Base-by-base conservation (phyloP, 2,329 filamentous ascomycete genomes). In the Penicillium hesseltinei region DNA sequence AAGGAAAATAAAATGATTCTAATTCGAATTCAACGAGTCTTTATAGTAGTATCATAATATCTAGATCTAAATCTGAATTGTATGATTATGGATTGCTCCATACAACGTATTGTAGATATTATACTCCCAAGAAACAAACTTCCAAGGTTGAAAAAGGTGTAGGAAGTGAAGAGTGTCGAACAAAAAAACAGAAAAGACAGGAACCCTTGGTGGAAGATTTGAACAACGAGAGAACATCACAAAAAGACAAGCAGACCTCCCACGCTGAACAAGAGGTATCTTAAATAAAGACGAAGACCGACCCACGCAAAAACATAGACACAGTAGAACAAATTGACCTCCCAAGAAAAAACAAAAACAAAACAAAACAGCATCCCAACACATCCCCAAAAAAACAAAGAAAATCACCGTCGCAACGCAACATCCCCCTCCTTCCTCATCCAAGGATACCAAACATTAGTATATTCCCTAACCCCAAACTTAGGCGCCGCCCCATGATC, bases 391-490 rank as follows among this genome's bases (percentile, higher is more conserved):
- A 10, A 38, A 19, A 39, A 39, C 9, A 29, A 27, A 21, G 5
- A 39, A 25, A 46, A 54, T 39, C 40, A 45, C 47, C 43, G n/a
- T 35, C 38, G 29, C 39, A 38, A 13, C 17, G n/a, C 11, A 40
- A 25, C 15, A 21, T 53, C 54, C 17, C 11, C 21, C 4, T 53
- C 62, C 61, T 73, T 70, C 11, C 68, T 69, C 76, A 78, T 78
- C 76, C 76, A 78, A 23, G 74, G 72, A 67, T 75, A 79, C 68
- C 76, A 74, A 21, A 73, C 64, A 42, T 70, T 68, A 17, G 71
- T 73, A 67, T 72, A 75, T 48, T 75, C 70, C 45, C 31, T n/a
- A n/a, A 47, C 45, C 2, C 45, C 45, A 10, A 35, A 47, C 45
- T 47, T 47, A 3, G 45, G 45, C 29, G 45, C 31, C 1, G 29